Base-by-base conservation (phyloP, 139 green algal genomes). In the Tetradesmus obliquus region DNA sequence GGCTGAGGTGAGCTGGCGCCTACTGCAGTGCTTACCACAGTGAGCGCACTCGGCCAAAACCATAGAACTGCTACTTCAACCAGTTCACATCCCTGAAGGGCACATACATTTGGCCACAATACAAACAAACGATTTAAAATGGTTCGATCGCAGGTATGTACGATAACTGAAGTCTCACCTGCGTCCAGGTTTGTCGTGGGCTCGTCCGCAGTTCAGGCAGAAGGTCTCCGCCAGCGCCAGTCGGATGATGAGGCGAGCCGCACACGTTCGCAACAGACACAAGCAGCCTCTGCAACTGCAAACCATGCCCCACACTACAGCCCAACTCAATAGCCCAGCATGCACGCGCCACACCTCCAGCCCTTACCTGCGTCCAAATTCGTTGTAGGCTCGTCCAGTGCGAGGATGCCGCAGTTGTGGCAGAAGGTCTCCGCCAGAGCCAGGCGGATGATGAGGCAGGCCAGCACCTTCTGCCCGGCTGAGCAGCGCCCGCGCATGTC, bases 371-470 rank as follows among this genome's bases (percentile, higher is more conserved):
- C 94, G 89, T 99, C 98, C 90, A 99, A 95, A 94, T 99, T 99
- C 58, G 98, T 99, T 54, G 98, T 99, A 1, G 98, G 98, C 94
- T 99, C 98, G 92, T 99, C 98, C 86, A 99, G 94, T 0, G 98
- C 98, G 84, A 99, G 94, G 84, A 99, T 99, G 89, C 98, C 98
- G 88, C 98, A 99, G 94, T 99, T 99, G 24, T 99, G 94, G 94
- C 98, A 99, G 92, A 99, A 99, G 0, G 97, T 99, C 94, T 99
- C 98, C 19, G 98, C 98, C 82, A 99, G 95, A 0, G 98, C 98
- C 32, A 99, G 95, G 0, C 98, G 95, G 90, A 99, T 99, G 95
- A 99, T 97, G 51, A 99, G 95, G 95, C 97, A 99, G 20, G 98
- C 98, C 88, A 99, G 95, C 88, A 99, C 97, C 96, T 99, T 99